Evolutionary conservation across 306 rosid genomes (phyloP).

Genomic region (Alnus rubra): DNA sequence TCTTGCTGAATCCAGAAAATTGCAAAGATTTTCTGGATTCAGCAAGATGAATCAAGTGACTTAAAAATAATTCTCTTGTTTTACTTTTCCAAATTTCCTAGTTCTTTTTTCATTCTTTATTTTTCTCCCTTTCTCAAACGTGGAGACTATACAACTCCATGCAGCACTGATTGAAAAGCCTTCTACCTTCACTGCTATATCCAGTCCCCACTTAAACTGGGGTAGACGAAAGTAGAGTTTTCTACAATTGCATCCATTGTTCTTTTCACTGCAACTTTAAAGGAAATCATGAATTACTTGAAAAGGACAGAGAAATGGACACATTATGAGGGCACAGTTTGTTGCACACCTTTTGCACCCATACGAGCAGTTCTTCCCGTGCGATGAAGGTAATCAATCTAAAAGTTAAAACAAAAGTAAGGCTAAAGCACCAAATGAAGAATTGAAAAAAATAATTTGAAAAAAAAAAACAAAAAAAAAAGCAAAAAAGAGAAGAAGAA

Average conservation of each 20-base stretch:
- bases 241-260: background rate
- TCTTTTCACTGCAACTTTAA: background rate
- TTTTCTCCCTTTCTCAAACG: background rate
- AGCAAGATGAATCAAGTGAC: no score
- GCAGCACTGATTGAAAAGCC: background rate
- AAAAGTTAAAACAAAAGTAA: constrained; percentile 25
- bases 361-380: constrained; percentile 98
- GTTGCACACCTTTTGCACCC: constrained; percentile 85
- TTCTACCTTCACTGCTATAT: background rate
- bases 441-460: background rate
- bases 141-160: background rate
- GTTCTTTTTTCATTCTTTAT: background rate
- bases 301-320: constrained; percentile 1
- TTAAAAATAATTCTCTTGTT: background rate
- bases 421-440: constrained; percentile 7
- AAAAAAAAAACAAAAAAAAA: background rate
- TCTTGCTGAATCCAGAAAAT: no score
- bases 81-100: background rate
- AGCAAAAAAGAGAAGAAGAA: background rate
- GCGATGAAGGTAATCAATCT: constrained; percentile 97
- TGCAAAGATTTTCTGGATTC: no score
- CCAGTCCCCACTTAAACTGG: background rate
- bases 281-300: constrained; percentile 7
- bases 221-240: background rate
- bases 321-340: constrained; percentile 5